A percentile compares a stretch with the other conserved stretches of the same genome.
Conservation (phyloP, 2,329 filamentous ascomycete genomes). For the Colletotrichum sp. region DNA sequence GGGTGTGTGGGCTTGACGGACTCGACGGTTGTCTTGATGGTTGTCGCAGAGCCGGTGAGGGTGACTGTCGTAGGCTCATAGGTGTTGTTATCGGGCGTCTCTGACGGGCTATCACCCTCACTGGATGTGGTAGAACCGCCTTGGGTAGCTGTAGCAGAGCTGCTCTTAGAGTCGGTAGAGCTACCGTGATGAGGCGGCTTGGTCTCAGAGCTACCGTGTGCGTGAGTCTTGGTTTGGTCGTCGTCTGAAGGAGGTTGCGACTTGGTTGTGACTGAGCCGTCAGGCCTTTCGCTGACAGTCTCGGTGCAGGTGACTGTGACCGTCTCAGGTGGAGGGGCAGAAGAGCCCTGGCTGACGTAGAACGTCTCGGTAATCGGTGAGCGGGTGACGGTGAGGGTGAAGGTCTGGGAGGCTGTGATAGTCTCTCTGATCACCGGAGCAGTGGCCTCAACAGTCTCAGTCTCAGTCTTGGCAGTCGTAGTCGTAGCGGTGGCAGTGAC, state of each 20-base stretch:
- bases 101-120: neutral
- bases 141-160: neutral
- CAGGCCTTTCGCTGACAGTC: constrained; percentile 1
- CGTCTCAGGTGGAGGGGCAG: neutral
- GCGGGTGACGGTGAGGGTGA: constrained; percentile 2
- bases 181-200: neutral
- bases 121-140: neutral
- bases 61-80: neutral
- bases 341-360: neutral
- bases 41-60: neutral
- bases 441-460: constrained; percentile 27
- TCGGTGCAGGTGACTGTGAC: constrained; percentile 15
- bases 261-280: constrained; percentile 1
- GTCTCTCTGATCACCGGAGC: constrained; percentile 12
- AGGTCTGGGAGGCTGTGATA: constrained; percentile 25
- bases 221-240: neutral
- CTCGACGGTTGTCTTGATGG: neutral
- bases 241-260: neutral
- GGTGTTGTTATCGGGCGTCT: neutral
- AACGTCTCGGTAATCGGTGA: constrained; percentile 7
- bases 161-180: neutral
- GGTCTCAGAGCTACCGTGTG: neutral
- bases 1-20: neutral
- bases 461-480: constrained; percentile 24
- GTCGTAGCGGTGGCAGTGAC: constrained; percentile 26